Evolutionary conservation across 139 green algal genomes (phyloP).

Genomic region (Chlorella sp.): DNA sequence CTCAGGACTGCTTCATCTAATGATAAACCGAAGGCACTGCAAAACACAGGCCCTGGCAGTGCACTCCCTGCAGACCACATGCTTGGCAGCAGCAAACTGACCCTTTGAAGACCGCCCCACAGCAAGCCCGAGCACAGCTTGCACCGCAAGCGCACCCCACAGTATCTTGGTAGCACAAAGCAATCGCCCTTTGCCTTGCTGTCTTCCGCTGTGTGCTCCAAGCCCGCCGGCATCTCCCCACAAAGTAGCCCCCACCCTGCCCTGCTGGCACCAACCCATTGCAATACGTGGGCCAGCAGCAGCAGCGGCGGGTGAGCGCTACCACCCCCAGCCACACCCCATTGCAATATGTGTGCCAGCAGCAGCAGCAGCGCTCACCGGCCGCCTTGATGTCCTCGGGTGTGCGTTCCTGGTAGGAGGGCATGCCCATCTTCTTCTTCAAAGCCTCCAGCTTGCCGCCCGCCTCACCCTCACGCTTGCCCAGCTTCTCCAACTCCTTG

Average conservation of each 20-base stretch:
- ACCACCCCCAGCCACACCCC: neutral
- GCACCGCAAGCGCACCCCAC: no score
- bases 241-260: neutral
- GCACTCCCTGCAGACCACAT: no score
- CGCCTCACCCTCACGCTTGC: conserved; percentile 81
- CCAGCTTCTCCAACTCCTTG: conserved; percentile 90
- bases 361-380: neutral
- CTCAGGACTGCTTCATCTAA: neutral
- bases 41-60: no score
- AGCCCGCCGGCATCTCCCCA: neutral
- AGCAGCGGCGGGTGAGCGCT: no score
- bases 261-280: neutral
- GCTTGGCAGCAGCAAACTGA: no score
- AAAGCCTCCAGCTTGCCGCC: conserved; percentile 53
- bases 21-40: no score
- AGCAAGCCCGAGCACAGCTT: no score
- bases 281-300: neutral
- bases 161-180: no score
- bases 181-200: no score
- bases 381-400: conserved; percentile 66
- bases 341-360: neutral
- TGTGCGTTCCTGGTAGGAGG: conserved; percentile 80
- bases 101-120: no score
- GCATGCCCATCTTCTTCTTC: conserved; percentile 60
- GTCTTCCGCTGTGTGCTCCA: no score